Conservation (phyloP, 495 filamentous ascomycete genomes). For the Lasiosphaeris hirsuta region DNA sequence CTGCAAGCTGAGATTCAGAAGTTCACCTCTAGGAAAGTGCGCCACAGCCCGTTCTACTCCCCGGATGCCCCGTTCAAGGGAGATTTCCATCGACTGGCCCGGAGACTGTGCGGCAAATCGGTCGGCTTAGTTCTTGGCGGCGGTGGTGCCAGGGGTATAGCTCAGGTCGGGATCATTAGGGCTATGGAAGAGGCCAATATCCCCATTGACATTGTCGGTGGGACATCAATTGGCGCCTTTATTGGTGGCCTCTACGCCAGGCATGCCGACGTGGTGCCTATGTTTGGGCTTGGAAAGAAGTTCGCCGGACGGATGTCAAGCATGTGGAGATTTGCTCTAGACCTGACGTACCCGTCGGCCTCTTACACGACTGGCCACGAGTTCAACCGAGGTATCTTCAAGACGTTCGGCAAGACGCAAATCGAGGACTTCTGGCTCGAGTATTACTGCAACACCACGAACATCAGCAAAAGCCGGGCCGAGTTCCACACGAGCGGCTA, state of each 20-base stretch:
- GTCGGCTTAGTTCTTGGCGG: constrained; percentile 93
- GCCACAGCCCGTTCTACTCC: constrained; percentile 84
- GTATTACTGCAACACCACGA: constrained; percentile 98
- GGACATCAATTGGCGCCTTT: constrained; percentile 97
- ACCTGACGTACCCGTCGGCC: constrained; percentile 89
- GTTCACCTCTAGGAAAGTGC: constrained; percentile 83
- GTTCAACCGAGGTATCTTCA: constrained; percentile 99
- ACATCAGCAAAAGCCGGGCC: constrained; percentile 83
- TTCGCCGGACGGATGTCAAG: constrained; percentile 96
- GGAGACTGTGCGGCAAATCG: constrained; percentile 88
- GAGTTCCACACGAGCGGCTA: constrained; percentile 95
- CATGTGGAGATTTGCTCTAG: constrained; percentile 94
- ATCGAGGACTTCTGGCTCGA: constrained; percentile 99
- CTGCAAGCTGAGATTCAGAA: constrained; percentile 96
- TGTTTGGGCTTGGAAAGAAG: constrained; percentile 94
- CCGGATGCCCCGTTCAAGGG: constrained; percentile 91
- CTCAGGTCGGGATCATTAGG: constrained; percentile 89
- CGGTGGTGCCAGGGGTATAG: constrained; percentile 85
- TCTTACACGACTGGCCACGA: constrained; percentile 98
- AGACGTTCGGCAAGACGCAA: constrained; percentile 91
- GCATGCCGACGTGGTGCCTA: constrained; percentile 93
- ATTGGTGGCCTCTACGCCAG: constrained; percentile 93
- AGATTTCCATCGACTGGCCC: constrained; percentile 90
- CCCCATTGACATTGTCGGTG: constrained; percentile 92
- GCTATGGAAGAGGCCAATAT: constrained; percentile 95